These are phyloP conservation scores for Cryptococcus floricola DNA, from an alignment of 1,284 basidiomycete genomes.

Conservation along the genomic window DNA sequence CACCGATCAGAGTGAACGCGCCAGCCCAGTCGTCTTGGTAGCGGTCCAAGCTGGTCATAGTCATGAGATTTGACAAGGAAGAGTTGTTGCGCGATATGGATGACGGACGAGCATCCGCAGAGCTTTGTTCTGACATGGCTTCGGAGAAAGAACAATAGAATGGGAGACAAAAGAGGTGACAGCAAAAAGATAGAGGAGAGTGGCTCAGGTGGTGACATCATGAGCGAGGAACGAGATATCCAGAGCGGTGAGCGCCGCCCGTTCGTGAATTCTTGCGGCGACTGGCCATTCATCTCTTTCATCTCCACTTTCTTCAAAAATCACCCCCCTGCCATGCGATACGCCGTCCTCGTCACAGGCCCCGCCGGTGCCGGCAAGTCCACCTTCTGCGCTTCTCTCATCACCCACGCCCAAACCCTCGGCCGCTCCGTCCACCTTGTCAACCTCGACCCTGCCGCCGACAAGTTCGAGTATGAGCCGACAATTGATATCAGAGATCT, in stretches of 20 bases:
- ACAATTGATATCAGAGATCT: slow-evolving; percentile 92
- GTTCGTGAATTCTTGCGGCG: no score
- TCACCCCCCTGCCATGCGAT: slow-evolving; percentile 61
- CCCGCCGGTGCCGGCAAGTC: slow-evolving; percentile 98
- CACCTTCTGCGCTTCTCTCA: slow-evolving; percentile 83
- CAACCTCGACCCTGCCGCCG: slow-evolving; percentile 95
- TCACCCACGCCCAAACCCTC: slow-evolving; percentile 82
- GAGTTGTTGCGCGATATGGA: slow-evolving; percentile 7
- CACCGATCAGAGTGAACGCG: slow-evolving; percentile 44
- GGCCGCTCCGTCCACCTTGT: slow-evolving; percentile 87
- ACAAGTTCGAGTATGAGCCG: slow-evolving; percentile 89
- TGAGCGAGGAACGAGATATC: no score
- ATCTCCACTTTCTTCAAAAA: background rate
- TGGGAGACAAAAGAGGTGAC: no score
- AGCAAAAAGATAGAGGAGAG: no score
- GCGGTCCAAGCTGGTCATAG: slow-evolving; percentile 26
- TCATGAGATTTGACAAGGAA: slow-evolving; percentile 31
- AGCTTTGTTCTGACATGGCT: no score
- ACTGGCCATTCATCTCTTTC: background rate
- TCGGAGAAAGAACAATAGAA: no score
- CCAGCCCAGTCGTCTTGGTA: slow-evolving; percentile 44
- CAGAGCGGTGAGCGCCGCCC: no score
- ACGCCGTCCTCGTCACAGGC: slow-evolving; percentile 67
- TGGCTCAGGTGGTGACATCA: no score
- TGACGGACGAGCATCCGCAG: background rate